Base-by-base conservation (phyloP, 2,329 filamentous ascomycete species). In the Penicillium sp. region DNA sequence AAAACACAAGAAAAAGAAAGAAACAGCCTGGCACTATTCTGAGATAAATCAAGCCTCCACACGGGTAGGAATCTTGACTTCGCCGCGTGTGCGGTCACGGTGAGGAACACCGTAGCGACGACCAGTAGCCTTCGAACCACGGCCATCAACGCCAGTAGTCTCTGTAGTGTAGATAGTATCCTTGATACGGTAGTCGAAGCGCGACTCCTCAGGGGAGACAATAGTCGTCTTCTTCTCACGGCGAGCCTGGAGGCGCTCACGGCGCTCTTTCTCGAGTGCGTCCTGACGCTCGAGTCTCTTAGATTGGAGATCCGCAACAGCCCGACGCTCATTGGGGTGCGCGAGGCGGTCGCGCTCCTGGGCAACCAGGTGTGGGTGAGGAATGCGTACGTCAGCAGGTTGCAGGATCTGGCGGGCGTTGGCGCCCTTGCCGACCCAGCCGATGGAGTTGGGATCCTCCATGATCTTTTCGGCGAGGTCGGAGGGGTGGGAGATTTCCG, bases 301-400 rank as follows among this genome's bases (percentile, higher is more conserved):
- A 4, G 71, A 67, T 47, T 82, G 77, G 18, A 76, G 72, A n/a
- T 67, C 58, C 15, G 62, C 60, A 10, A 68, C 66, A 29, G 75
- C 64, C 1, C 58, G 57, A 13, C 66, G 62, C 45, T 77, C 73
- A 8, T 65, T 56, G 5, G 76, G 60, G 15, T 71, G 68, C 42
- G 71, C 65, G 16, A 71, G 52, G 41, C 70, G 69, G 60, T 81
- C 78, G 52, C 76, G 75, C 54, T 81, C 77, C 29, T 77, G 67
- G 13, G 77, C 71, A 41, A 84, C 74, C 35, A 87, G 72, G 56
- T 86, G 81, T 2, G 84, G 83, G 63, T 86, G 84, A 1, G 85
- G 83, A 44, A 87, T 86, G 48, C 85, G 82, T 50, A 80, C 77
- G 60, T 87, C 85, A 9, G 84, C 83, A 1, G 85, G 82, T 39